Conservation (phyloP, 139 green algal species). For the Chlamydomonas sp. region DNA sequence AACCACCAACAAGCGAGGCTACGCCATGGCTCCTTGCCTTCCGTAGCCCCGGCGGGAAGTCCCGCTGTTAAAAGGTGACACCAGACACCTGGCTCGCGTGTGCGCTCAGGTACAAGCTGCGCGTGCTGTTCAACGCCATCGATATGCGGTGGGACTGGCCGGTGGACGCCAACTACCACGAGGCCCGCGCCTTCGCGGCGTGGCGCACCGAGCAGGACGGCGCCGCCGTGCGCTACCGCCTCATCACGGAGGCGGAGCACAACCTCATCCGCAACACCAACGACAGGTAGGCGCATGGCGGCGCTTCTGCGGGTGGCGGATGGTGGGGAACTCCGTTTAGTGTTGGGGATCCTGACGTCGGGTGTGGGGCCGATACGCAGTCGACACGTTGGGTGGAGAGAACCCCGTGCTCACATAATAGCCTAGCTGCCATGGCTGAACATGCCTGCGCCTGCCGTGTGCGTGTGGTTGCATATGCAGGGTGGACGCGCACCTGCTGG, state of each 20-base stretch:
- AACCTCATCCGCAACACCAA: constrained; percentile 54
- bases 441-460: too few species aligned
- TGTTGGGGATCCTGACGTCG: neutral
- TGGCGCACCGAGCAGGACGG: constrained; percentile 71
- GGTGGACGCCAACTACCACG: constrained; percentile 79
- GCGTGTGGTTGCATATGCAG: neutral
- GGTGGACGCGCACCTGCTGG: constrained; percentile 21
- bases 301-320: too few species aligned
- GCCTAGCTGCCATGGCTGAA: too few species aligned
- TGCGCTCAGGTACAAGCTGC: constrained; percentile 71
- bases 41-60: too few species aligned
- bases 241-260: constrained; percentile 80
- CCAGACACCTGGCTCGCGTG: neutral
- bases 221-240: constrained; percentile 59
- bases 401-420: neutral
- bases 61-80: too few species aligned
- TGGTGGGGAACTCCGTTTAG: neutral
- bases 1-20: too few species aligned
- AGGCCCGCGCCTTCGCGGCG: constrained; percentile 75
- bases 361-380: neutral
- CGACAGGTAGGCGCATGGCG: constrained; percentile 31
- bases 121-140: constrained; percentile 74
- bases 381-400: neutral
- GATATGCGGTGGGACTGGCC: constrained; percentile 75
- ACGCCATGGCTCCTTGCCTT: too few species aligned